Percentiles rank a stretch among this genome's conserved stretches.
phyloP scores from a whole-genome alignment of 768 basidiomycete species.

The Xerocomus potaroensis region DNA sequence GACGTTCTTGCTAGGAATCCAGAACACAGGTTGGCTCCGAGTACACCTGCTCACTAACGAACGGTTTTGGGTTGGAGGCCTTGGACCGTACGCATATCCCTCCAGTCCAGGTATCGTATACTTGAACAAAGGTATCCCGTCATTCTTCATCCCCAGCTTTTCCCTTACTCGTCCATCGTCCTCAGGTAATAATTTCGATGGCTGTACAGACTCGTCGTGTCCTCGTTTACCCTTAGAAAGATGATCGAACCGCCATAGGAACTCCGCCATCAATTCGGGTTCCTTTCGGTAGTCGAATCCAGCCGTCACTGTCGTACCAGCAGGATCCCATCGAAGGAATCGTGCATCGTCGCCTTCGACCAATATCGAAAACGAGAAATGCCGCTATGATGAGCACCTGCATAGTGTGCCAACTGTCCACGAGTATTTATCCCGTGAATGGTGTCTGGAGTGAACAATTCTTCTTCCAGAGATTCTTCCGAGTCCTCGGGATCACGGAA shows the following conservation, averaged over 20 bases:
- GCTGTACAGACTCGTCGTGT: no score
- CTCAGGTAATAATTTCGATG: no score
- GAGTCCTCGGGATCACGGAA: not conserved
- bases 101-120: not conserved
- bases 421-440: not conserved
- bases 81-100: no score
- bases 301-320: not conserved
- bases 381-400: not conserved
- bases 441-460: not conserved
- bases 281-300: not conserved
- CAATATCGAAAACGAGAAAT: not conserved
- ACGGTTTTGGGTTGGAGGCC: no score
- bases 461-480: not conserved
- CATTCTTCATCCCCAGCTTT: no score
- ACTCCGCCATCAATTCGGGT: not conserved
- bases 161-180: no score
- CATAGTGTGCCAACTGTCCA: not conserved
- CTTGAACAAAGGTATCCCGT: no score
- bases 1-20: no score
- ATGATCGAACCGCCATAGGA: not conserved
- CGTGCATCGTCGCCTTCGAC: not conserved
- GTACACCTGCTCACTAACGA: no score
- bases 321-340: not conserved
- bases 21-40: no score
- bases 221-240: no score